A percentile compares a stretch with the other conserved stretches of the same genome.
Conservation (phyloP, 2,329 filamentous ascomycete species). For the Penicillium olsonii region DNA sequence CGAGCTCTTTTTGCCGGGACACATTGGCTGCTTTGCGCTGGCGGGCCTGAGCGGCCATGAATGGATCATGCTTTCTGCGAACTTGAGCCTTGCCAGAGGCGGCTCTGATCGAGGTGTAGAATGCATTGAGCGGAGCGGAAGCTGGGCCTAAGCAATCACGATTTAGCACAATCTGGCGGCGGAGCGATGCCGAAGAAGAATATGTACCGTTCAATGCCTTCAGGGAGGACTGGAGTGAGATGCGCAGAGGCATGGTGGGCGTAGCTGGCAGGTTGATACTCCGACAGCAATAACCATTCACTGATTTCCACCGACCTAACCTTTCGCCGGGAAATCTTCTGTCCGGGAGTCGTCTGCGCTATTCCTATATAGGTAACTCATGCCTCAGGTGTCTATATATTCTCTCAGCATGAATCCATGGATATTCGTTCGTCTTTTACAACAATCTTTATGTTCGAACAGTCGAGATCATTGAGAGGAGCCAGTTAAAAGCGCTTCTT, state of each 20-base stretch:
- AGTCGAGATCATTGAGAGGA: too few relatives aligned
- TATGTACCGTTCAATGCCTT: conserved; percentile 62
- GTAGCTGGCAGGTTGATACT: conserved; percentile 2
- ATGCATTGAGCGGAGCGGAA: conserved; percentile 52
- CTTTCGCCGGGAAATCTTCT: conserved; percentile 36
- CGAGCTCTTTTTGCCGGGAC: conserved; percentile 70
- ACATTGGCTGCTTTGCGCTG: conserved; percentile 83
- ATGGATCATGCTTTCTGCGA: conserved; percentile 73
- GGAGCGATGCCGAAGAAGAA: not conserved
- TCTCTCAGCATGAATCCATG: too few relatives aligned
- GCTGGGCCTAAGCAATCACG: conserved; percentile 27
- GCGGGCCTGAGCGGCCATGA: conserved; percentile 75
- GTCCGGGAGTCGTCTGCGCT: conserved; percentile 24
- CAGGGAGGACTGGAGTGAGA: conserved; percentile 62
- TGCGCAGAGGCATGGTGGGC: conserved; percentile 66
- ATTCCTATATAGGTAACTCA: conserved; percentile 15
- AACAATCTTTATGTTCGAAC: too few relatives aligned
- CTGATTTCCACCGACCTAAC: conserved; percentile 19
- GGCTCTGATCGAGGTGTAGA: conserved; percentile 60
- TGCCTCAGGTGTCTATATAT: conserved; percentile 8
- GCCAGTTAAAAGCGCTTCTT: too few relatives aligned
- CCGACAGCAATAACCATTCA: conserved; percentile 15
- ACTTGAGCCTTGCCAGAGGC: conserved; percentile 66
- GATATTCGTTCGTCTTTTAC: too few relatives aligned
- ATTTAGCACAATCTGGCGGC: conserved; percentile 11